Evolutionary conservation across 129 eudicot genomes (phyloP), one percentile per base, ranked within the genome.

Genomic region (Mikania micrantha): DNA sequence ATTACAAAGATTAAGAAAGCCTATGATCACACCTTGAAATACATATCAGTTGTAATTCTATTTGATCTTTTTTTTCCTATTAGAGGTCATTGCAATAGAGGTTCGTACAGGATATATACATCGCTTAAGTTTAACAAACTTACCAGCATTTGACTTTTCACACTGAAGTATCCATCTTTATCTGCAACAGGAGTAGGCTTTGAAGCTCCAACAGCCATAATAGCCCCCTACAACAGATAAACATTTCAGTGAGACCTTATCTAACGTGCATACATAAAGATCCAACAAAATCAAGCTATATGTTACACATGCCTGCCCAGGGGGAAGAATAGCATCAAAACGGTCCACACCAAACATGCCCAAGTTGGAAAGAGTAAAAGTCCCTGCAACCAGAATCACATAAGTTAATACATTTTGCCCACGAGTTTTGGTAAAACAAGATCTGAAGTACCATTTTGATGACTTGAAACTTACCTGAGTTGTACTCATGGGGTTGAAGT

Each of bases 291-390:
- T 74, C 17, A n/a, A 4, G 10, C 32, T 25, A 41, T 34, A 35
- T 25, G 27, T 56, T 10, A 20, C 44, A 54, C 85, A 67, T 74
- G 84, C 96, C 98, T 91, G 96, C 62, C 98, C 98, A 11, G 97
- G 97, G 64, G 98, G 98, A 77, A 91, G 98, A 71, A 91, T 91
- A 59, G 98, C 98, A 52, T 91, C 98, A 77, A 91, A 91, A 34
- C 96, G 82, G 50, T 91, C 98, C 73, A 88, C 98, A 85, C 98
- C 96, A 84, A 91, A 91, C 98, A 91, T 91, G 79, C 98, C 98
- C 63, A 91, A 82, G 71, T 91, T 91, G 64, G 96, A 91, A 45
- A 85, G 80, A 45, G 96, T 91, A 67, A 91, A 91, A 47, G 94
- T 91, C 67, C 98, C 98, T 91, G 79, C 53, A 64, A 39, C 50